Evolutionary conservation across 129 eudicot species (phyloP).

Genomic region (Saposhnikovia divaricata): DNA sequence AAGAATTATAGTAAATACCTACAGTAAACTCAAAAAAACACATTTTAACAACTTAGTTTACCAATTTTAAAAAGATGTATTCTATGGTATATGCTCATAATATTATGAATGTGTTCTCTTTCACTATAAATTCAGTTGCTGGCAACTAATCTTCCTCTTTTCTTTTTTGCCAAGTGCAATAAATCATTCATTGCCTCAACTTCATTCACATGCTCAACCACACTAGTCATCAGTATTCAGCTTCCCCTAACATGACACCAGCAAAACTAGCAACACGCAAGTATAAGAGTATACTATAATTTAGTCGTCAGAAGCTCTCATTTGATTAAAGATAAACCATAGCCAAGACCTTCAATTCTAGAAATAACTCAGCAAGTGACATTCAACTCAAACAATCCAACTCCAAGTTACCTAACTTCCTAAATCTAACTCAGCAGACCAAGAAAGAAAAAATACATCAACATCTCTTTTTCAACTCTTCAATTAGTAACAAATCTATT

Average conservation of each 20-base stretch:
- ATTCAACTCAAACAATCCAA: not conserved
- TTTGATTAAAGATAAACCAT: not conserved
- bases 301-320: not conserved
- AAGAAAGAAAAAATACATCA: not conserved
- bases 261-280: not conserved
- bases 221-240: not conserved
- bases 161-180: not conserved
- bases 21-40: not conserved
- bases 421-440: not conserved
- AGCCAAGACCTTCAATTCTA: not conserved
- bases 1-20: not conserved
- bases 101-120: not conserved
- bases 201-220: not conserved
- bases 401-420: not conserved
- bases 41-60: not conserved
- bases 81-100: not conserved
- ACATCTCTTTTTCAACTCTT: not conserved
- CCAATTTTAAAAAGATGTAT: not conserved
- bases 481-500: not conserved
- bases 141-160: not conserved
- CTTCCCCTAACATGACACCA: not conserved
- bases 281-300: not conserved
- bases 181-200: not conserved
- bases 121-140: not conserved
- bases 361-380: not conserved